phyloP scores from a whole-genome alignment of 1,284 basidiomycete genomes.

The Pseudozyma pruni region DNA sequence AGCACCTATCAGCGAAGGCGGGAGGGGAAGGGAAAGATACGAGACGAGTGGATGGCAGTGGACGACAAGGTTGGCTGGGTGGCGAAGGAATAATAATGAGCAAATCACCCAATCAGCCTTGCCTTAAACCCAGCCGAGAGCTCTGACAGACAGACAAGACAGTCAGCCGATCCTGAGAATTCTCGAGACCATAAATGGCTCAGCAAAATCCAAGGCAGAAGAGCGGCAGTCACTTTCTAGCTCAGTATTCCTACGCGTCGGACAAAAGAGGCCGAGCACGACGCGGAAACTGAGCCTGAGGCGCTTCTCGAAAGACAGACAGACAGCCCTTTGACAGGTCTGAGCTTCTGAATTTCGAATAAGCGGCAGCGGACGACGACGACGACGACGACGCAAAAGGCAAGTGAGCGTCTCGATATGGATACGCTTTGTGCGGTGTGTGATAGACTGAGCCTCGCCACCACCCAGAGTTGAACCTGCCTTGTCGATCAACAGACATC shows the following conservation, averaged over 20 bases:
- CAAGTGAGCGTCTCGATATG: too few species aligned
- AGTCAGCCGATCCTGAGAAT: constrained; percentile 2
- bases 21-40: not conserved
- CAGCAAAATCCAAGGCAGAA: constrained; percentile 1
- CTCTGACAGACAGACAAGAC: too few species aligned
- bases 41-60: not conserved
- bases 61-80: not conserved
- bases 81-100: constrained; percentile 11
- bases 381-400: too few species aligned
- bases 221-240: not conserved
- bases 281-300: constrained; percentile 1
- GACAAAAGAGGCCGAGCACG: not conserved
- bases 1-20: not conserved
- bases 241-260: not conserved
- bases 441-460: too few species aligned
- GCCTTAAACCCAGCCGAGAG: not conserved
- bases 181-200: too few species aligned
- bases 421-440: too few species aligned
- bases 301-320: too few species aligned
- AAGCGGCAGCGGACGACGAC: too few species aligned
- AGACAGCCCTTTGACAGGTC: too few species aligned
- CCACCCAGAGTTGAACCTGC: too few species aligned
- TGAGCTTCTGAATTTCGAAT: too few species aligned
- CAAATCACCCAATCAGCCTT: constrained; percentile 7
- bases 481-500: too few species aligned